Base-by-base conservation (phyloP, 139 green algal species). In the Klebsormidium nitens region DNA sequence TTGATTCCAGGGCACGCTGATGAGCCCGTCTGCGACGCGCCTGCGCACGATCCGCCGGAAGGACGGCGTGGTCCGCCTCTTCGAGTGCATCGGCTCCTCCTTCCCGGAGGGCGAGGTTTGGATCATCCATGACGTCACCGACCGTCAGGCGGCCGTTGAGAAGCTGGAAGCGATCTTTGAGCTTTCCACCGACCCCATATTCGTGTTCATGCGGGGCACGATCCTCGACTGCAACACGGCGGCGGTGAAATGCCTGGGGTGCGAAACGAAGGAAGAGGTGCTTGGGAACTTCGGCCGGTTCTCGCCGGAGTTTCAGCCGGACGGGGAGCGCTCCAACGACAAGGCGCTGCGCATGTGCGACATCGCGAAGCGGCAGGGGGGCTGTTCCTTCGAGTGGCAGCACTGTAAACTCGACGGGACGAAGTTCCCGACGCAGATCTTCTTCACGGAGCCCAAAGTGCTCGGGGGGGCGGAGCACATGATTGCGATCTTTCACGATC, bases 151-250 rank as follows among this genome's bases (percentile, higher is more conserved):
- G n/a, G n/a, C n/a, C n/a, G n/a, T n/a, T n/a, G n/a, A n/a, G n/a
- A n/a, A n/a, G n/a, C n/a, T n/a, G n/a, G n/a, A n/a, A n/a, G 49
- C 49, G 28, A 59, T 59, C 49, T 59, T 59, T 28, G 49, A 59
- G 32, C 31, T 59, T 26, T 59, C 49, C 49, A 14, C 32, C 28
- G 49, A 35, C 28, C 31, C 28, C 32, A 28, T 28, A 2, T 2
- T 2, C 47, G 17, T 59, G 1, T 59, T 59, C 49, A 59, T 28
- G 11, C 28, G 32, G 14, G 31, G 31, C 49, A 59, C 31, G 49
- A 31, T 63, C 26, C 38, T 59, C n/a, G 59, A 67, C 59, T 67
- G 59, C 59, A 67, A 67, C 35, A 19, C 28, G 37, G 34, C 59
- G 0, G 35, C 59, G 17, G 36, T 67, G 2, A 23, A 19, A 26